These are phyloP conservation scores for Xylaria sp. DNA, from an alignment of 2,329 filamentous ascomycete species.

Conservation along the genomic window DNA sequence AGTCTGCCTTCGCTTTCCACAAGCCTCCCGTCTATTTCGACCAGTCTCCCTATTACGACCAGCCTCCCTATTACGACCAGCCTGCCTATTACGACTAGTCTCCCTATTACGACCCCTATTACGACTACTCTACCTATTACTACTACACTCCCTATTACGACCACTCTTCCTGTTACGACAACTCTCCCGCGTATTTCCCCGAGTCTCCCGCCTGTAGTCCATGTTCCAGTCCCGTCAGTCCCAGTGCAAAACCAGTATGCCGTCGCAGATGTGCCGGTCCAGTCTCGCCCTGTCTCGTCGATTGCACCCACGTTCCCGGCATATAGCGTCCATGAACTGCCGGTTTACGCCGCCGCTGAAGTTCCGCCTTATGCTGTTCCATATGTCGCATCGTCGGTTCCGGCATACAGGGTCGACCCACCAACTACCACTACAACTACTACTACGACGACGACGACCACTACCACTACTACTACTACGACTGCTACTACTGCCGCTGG, in stretches of 20 bases:
- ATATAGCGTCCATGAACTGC: background rate
- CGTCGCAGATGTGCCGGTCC: background rate
- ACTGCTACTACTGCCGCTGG: background rate
- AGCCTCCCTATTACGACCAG: too few relatives aligned
- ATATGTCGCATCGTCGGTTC: background rate
- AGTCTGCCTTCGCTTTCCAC: too few relatives aligned
- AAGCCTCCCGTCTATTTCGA: too few relatives aligned
- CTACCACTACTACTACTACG: background rate
- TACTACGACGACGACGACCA: background rate
- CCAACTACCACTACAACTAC: background rate
- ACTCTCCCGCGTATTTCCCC: background rate
- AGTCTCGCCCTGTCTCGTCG: background rate
- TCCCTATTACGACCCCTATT: too few relatives aligned
- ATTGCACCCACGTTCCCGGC: background rate
- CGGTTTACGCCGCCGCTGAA: background rate
- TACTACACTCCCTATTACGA: too few relatives aligned
- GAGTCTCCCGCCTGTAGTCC: background rate
- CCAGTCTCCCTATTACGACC: too few relatives aligned
- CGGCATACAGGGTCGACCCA: background rate
- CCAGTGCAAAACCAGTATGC: background rate
- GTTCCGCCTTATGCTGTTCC: background rate
- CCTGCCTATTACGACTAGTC: too few relatives aligned
- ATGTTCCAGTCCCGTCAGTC: background rate
- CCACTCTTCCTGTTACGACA: too few relatives aligned
- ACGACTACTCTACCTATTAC: too few relatives aligned